A percentile compares a stretch with the other conserved stretches of the same genome.
These are phyloP conservation scores for Talaromyces amestolkiae DNA, from an alignment of 2,329 filamentous ascomycete genomes.

Conservation along the genomic window DNA sequence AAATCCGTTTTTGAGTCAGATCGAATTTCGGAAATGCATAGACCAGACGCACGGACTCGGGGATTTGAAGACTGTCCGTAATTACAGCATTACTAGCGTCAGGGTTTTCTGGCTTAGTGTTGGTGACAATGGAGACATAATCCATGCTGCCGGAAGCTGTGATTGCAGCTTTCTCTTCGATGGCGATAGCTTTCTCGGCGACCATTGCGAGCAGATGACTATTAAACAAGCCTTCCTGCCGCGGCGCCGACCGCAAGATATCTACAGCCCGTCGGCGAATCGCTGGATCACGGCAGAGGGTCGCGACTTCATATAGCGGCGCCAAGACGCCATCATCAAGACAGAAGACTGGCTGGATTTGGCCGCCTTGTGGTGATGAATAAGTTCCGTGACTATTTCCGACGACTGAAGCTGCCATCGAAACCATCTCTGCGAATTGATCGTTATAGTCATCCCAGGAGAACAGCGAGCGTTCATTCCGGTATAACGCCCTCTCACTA, in stretches of 20 bases:
- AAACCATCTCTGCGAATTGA: conserved; percentile 28
- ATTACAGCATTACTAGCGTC: neutral
- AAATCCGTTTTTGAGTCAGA: neutral
- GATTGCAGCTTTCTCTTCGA: conserved; percentile 23
- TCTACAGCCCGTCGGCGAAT: conserved; percentile 28
- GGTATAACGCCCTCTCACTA: neutral
- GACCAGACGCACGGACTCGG: neutral
- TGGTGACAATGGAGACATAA: neutral
- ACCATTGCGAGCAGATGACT: conserved; percentile 23
- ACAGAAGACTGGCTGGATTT: conserved; percentile 23
- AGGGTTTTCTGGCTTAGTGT: neutral
- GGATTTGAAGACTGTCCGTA: neutral
- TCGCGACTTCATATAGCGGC: conserved; percentile 29
- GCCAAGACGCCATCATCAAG: conserved; percentile 31
- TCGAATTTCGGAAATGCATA: neutral
- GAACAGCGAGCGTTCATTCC: conserved; percentile 16
- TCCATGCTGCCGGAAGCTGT: neutral
- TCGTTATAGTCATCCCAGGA: conserved; percentile 27
- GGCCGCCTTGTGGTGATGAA: no score
- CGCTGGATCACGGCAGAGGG: conserved; percentile 30
- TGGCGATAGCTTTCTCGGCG: conserved; percentile 25
- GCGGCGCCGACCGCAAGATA: conserved; percentile 23
- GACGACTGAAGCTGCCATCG: conserved; percentile 27
- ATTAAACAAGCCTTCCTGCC: conserved; percentile 27
- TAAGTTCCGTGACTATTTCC: no score